phyloP scores from a whole-genome alignment of 306 rosid genomes.

The Dicorynia guianensis region DNA sequence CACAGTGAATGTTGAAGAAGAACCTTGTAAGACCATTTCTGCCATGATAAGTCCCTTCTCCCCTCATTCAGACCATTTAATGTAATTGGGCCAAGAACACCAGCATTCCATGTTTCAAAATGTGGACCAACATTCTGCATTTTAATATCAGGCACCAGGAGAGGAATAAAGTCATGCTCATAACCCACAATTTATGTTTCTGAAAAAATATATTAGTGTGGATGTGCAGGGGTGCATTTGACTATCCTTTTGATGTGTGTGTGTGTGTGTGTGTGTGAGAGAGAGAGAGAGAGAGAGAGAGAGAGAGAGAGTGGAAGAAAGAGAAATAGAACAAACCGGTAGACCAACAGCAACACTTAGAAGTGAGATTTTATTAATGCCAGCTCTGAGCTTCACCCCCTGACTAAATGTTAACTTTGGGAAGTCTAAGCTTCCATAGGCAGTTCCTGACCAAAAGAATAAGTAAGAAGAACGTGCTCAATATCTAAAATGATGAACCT shows the following conservation, averaged over 20 bases:
- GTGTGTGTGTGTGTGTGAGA: not conserved
- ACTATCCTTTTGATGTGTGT: not conserved
- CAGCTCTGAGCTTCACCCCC: conserved; percentile 77
- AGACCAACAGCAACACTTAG: conserved; percentile 97
- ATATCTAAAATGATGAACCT: not conserved
- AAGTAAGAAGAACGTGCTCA: conserved; percentile 32
- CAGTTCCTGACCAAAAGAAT: conserved; percentile 69
- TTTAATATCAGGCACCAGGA: conserved; percentile 26
- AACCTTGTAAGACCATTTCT: conserved; percentile 99
- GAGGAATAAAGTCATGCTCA: conserved; percentile 34
- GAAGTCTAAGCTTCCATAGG: conserved; percentile 84
- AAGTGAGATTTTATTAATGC: conserved; percentile 85
- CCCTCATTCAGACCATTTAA: conserved; percentile 91
- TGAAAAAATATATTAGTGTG: conserved; percentile 25
- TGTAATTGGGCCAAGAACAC: conserved; percentile 90
- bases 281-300: conserved; percentile 41
- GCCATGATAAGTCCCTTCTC: conserved; percentile 95
- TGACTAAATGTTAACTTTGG: conserved; percentile 84
- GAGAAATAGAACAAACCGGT: conserved; percentile 59
- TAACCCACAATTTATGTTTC: not conserved
- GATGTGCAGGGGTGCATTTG: not conserved
- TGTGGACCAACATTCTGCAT: conserved; percentile 95
- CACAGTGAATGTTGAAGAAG: conserved; percentile 15
- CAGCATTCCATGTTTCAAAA: conserved; percentile 98
- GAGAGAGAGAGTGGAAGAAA: conserved; percentile 38